Evolutionary conservation across 257 asterid species (phyloP).

Genomic region (Solanum pinnatisectum): DNA sequence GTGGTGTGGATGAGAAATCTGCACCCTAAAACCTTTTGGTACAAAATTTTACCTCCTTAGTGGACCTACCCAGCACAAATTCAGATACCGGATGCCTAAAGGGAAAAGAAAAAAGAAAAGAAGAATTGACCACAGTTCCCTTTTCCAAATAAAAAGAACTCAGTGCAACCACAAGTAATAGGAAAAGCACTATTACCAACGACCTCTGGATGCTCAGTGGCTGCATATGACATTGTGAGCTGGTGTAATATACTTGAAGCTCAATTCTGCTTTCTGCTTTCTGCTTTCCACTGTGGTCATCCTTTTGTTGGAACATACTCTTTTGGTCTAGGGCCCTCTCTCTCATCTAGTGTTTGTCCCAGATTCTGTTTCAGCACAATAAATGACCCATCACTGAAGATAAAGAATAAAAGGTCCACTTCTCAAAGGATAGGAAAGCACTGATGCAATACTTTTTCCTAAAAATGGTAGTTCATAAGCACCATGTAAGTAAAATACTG

Average conservation of each 20-base stretch:
- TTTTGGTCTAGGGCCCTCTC: background rate
- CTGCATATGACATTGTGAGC: background rate
- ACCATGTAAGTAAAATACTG: background rate
- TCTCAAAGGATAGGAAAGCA: background rate
- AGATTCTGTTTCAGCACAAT: background rate
- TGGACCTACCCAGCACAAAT: background rate
- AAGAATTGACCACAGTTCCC: background rate
- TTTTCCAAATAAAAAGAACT: background rate
- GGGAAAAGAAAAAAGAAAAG: background rate
- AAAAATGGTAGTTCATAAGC: background rate
- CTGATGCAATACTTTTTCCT: background rate
- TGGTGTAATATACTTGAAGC: conserved; percentile 2
- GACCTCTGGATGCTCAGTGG: background rate
- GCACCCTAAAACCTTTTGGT: background rate
- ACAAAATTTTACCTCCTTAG: background rate
- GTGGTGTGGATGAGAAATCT: background rate
- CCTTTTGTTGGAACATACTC: background rate
- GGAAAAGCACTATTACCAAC: background rate
- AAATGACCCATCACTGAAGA: background rate
- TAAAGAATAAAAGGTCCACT: background rate
- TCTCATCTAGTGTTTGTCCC: background rate
- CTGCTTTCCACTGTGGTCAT: conserved; percentile 2
- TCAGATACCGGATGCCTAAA: background rate
- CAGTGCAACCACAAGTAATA: background rate
- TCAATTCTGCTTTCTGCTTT: background rate